A percentile compares a stretch with the other conserved stretches of the same genome.
Evolutionary conservation across 2,329 filamentous ascomycete species (phyloP).

Genomic region (Claviceps sp.): DNA sequence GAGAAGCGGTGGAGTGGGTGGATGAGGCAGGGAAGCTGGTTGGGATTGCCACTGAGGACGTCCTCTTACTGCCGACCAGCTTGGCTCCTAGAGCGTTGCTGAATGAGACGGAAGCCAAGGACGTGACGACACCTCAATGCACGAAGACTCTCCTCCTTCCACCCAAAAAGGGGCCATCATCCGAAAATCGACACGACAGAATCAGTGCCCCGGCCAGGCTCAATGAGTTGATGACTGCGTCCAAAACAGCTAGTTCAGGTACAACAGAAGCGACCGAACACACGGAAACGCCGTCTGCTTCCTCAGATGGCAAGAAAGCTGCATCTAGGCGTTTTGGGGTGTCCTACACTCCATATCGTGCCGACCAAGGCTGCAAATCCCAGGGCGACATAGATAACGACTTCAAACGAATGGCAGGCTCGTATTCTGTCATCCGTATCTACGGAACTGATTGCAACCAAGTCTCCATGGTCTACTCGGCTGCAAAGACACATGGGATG

Average conservation of each 20-base stretch:
- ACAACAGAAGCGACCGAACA: background rate
- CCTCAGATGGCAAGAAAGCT: background rate
- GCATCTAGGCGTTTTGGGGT: slow-evolving; percentile 24
- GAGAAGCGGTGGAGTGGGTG: slow-evolving; percentile 45
- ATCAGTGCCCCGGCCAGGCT: background rate
- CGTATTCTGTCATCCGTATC: slow-evolving; percentile 54
- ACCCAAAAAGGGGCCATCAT: background rate
- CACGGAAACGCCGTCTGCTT: background rate
- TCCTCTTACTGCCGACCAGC: slow-evolving; percentile 12
- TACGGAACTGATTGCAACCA: slow-evolving; percentile 76
- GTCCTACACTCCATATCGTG: slow-evolving; percentile 36
- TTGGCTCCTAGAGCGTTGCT: slow-evolving; percentile 2
- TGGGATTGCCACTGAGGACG: slow-evolving; percentile 27
- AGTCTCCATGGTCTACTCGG: slow-evolving; percentile 45
- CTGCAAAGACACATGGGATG: slow-evolving; percentile 50
- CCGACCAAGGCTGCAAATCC: slow-evolving; percentile 51
- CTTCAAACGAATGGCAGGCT: slow-evolving; percentile 37
- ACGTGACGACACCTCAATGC: slow-evolving; percentile 1
- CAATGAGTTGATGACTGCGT: background rate
- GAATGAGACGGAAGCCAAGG: slow-evolving; percentile 1
- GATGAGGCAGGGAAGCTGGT: slow-evolving; percentile 41
- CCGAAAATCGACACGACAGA: background rate
- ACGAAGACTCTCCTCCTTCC: slow-evolving; percentile 3
- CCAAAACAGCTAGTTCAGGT: background rate
- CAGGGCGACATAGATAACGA: slow-evolving; percentile 49